Evolutionary conservation across 352 stramenopile genomes (phyloP), one percentile per base, ranked within the genome.

Genomic region (Pythium rhizo-oryzae): DNA sequence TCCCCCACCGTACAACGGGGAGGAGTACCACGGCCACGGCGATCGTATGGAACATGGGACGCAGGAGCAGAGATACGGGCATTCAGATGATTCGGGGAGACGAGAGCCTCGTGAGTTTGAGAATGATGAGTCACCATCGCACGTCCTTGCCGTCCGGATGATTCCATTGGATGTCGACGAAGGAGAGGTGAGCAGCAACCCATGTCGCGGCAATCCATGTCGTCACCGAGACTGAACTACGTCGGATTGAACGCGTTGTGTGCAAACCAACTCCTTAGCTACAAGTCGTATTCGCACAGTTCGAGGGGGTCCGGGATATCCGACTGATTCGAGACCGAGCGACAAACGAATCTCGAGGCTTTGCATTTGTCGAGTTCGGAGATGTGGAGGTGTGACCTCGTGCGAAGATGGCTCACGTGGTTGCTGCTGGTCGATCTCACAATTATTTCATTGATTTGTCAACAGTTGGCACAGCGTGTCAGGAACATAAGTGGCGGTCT

Each of bases 331-430:
- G 86, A 64, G 86, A 96, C 46, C 86, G 88, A 7, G 62, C 49
- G 16, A 92, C 85, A 16, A 86, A 84, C 46, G 41, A 75, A 23
- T 91, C 86, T 16, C 78, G 86, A 39, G 85, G 88, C 16, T 94
- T 96, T 65, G 86, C 76, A 1, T 96, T 96, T 44, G 70, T 94
- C 23, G 88, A 96, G 62, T 94, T 94, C 62, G 70, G 66, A 18
- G 74, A 90, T 60, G 55, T 84, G 0, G 77, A 92, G 73, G 88
- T 94, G 18, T 25, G 33, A 24, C 19, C 25, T 19, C 19, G 41
- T 56, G 19, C 30, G 15, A 15, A 33, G 21, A 23, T 33, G 11
- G 4, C 23, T 5, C 21, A 8, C n/a, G 9, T 35, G 3, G 15
- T 12, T 16, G 24, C 5, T 4, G n/a, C 37, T 39, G 4, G 3